These are phyloP conservation scores for Cytidiella melzeri DNA, from an alignment of 768 basidiomycete genomes.

Conservation along the genomic window DNA sequence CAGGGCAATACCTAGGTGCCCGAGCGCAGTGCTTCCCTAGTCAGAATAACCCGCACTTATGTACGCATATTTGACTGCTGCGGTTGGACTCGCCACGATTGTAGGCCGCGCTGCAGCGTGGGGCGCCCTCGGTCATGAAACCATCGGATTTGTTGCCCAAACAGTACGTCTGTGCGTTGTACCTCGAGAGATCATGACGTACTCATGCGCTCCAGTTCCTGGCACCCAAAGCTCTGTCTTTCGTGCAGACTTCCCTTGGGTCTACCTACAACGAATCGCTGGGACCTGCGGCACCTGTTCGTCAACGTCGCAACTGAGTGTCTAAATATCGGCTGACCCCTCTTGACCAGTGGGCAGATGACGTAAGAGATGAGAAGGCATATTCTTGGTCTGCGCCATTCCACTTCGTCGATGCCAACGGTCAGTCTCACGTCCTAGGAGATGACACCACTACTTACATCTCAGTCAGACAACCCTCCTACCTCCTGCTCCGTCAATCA, in stretches of 20 bases:
- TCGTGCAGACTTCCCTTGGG: constrained; percentile 40
- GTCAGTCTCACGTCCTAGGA: constrained; percentile 6
- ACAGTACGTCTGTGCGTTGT: background rate
- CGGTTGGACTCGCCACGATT: background rate
- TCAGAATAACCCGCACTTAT: too few relatives aligned
- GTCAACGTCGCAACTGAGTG: constrained; percentile 3
- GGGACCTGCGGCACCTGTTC: constrained; percentile 43
- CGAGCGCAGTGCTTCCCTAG: too few relatives aligned
- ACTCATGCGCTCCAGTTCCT: constrained; percentile 45
- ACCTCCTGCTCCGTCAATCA: constrained; percentile 45
- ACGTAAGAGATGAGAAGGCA: constrained; percentile 33
- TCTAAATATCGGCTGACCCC: too few relatives aligned
- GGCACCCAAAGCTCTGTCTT: constrained; percentile 39
- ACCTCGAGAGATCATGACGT: too few relatives aligned
- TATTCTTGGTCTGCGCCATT: constrained; percentile 27
- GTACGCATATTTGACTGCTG: too few relatives aligned
- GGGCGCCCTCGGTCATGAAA: constrained; percentile 22
- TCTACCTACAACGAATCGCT: constrained; percentile 39
- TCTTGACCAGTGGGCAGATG: constrained; percentile 44
- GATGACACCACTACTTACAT: background rate
- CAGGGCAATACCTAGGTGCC: too few relatives aligned
- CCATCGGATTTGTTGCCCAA: constrained; percentile 18
- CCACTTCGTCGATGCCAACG: constrained; percentile 45
- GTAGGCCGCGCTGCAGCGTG: constrained; percentile 16
- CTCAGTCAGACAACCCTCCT: constrained; percentile 29